Evolutionary conservation across 2,329 filamentous ascomycete species (phyloP), one percentile per base, ranked within the genome.

Genomic region (Aspergillus viridinutans): DNA sequence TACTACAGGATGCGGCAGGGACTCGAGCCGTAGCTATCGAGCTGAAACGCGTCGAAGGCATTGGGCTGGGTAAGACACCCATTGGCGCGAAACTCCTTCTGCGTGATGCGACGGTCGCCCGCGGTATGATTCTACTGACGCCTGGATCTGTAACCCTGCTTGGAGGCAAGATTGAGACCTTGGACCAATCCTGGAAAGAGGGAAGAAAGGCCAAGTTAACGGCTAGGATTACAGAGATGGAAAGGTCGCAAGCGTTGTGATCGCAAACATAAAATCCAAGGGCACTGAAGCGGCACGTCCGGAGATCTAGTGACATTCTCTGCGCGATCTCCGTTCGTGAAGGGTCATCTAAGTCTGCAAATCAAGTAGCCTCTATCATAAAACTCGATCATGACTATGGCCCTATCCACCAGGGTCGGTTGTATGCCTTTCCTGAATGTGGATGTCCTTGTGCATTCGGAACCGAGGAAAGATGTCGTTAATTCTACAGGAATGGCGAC

Each of bases 31-130:
- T 86, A 65, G 92, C 81, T 0, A 76, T 96, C 50, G 92, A 97
- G 74, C 71, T 95, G 52, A 79, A 76, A 60, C 78, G 81, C 9
- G 81, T 96, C 17, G 80, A 85, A 8, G 85, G 82, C 3, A 74
- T 97, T 7, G 85, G 81, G 0, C 73, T 92, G 45, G 69, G 68
- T 9, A 77, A 71, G 56, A 61, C 87, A 74, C 81, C 80, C 50
- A 92, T 97, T 59, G 94, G 94, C 1, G 83, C 87, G 64, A 99
- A 99, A 76, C 68, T 97, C 25, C 66, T 96, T 43, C 73, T 99
- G 50, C 85, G 80, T 62, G 80, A 85, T 61, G 81, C 84, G 4
- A 80, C 81, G 3, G 79, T 85, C 5, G 84, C 95, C 4, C 81
- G 93, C 55, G 94, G 92, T 0, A 83, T 89, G 51, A 67, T 96